A percentile compares a stretch with the other conserved stretches of the same genome.
These are phyloP conservation scores for Gracilaria caudata DNA, from an alignment of 23 red algal species.

Conservation along the genomic window DNA sequence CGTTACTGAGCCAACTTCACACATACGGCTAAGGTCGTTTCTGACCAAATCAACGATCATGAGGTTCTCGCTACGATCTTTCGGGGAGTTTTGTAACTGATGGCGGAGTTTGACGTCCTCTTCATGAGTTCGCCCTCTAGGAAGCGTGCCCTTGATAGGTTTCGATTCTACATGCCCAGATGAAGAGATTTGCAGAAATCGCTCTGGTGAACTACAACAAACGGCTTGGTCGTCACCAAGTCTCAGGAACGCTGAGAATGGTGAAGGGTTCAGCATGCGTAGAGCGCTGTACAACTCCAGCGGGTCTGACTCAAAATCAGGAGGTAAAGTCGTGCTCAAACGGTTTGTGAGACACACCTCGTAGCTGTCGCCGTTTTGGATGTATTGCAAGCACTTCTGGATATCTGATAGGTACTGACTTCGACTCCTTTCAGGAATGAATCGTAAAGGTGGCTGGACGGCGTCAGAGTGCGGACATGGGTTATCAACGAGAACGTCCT, in stretches of 20 bases:
- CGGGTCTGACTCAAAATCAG: slow-evolving; percentile 39
- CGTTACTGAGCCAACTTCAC: slow-evolving; percentile 74
- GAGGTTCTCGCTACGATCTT: slow-evolving; percentile 97
- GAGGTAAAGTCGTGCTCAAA: slow-evolving; percentile 43
- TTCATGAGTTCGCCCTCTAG: slow-evolving; percentile 40
- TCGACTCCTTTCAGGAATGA: slow-evolving; percentile 58
- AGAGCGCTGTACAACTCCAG: slow-evolving; percentile 70
- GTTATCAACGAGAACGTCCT: not conserved
- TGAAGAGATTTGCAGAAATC: slow-evolving; percentile 75
- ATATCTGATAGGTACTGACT: slow-evolving; percentile 75
- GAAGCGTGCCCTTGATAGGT: slow-evolving; percentile 97
- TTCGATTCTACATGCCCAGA: slow-evolving; percentile 77
- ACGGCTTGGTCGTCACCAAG: slow-evolving; percentile 60
- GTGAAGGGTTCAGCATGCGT: slow-evolving; percentile 84
- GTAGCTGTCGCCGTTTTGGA: slow-evolving; percentile 82
- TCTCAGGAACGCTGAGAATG: slow-evolving; percentile 84
- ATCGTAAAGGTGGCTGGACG: slow-evolving; percentile 10
- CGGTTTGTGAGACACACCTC: slow-evolving; percentile 97
- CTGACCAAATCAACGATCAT: slow-evolving; percentile 99
- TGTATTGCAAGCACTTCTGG: slow-evolving; percentile 54
- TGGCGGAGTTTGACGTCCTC: slow-evolving; percentile 73
- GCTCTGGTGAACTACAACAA: slow-evolving; percentile 95
- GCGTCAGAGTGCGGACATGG: not conserved
- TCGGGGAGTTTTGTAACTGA: slow-evolving; percentile 57
- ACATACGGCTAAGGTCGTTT: slow-evolving; percentile 93